Evolutionary conservation across 805 yeast species (phyloP).

Genomic region (Saccharomycopsis sp.): DNA sequence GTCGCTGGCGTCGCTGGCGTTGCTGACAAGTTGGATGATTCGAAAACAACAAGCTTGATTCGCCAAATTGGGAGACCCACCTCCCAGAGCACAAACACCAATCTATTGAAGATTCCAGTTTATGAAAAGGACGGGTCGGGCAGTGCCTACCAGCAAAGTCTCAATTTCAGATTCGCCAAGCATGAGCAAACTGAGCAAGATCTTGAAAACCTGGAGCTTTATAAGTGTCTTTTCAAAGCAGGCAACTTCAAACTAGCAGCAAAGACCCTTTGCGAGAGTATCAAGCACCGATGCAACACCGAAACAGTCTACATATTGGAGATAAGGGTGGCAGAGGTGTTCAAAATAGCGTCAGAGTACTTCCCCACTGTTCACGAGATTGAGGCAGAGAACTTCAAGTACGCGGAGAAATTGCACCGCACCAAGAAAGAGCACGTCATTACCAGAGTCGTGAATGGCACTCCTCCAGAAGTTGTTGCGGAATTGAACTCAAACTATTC

Average conservation of each 20-base stretch:
- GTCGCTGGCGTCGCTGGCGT: constrained; percentile 18
- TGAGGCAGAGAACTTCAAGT: constrained; percentile 36
- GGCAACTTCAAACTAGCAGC: constrained; percentile 41
- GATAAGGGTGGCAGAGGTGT: constrained; percentile 40
- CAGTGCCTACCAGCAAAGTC: constrained; percentile 45
- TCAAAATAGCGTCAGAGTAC: constrained; percentile 32
- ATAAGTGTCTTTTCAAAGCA: constrained; percentile 29
- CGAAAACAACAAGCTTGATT: constrained; percentile 25
- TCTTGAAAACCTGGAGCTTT: constrained; percentile 28
- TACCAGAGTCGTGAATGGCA: constrained; percentile 39
- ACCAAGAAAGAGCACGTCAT: constrained; percentile 33
- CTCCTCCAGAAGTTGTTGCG: constrained; percentile 20
- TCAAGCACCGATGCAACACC: constrained; percentile 30
- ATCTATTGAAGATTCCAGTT: constrained; percentile 28
- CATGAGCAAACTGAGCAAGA: constrained; percentile 24
- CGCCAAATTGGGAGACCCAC: constrained; percentile 52
- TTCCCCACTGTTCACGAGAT: constrained; percentile 39
- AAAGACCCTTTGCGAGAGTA: constrained; percentile 29
- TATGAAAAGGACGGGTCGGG: constrained; percentile 63
- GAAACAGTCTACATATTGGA: constrained; percentile 45
- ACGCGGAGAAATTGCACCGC: constrained; percentile 31
- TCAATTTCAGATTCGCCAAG: constrained; percentile 35
- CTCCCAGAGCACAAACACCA: constrained; percentile 30
- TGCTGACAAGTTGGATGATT: not conserved
- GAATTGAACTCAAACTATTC: constrained; percentile 24